These are phyloP conservation scores for Marchantia paleacea DNA, from an alignment of 225 moss, liverwort and hornwort species.

Conservation along the genomic window DNA sequence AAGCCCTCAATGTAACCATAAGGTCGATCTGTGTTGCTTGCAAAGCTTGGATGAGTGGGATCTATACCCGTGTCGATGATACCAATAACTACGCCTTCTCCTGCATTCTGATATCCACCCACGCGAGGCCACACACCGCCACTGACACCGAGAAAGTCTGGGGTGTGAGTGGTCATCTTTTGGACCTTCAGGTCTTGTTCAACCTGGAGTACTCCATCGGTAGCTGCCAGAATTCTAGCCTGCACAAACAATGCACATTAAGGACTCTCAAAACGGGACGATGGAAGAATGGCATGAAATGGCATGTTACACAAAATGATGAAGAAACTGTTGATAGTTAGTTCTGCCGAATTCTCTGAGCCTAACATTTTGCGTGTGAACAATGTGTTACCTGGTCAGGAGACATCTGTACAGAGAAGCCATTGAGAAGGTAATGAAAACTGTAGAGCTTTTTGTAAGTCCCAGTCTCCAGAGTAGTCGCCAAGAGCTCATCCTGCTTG, in stretches of 20 bases:
- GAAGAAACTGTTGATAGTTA: too few species aligned
- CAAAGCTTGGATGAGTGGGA: slow-evolving; percentile 70
- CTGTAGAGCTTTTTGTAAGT: slow-evolving; percentile 45
- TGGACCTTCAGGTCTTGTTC: slow-evolving; percentile 39
- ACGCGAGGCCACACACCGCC: slow-evolving; percentile 32
- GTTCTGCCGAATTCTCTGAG: too few species aligned
- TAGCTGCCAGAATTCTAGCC: slow-evolving; percentile 29
- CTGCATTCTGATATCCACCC: slow-evolving; percentile 38
- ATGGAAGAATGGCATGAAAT: neutral
- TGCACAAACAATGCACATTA: slow-evolving; percentile 1
- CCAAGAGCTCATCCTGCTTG: slow-evolving; percentile 33
- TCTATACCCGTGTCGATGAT: slow-evolving; percentile 50
- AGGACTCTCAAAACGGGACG: too few species aligned
- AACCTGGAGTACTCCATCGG: slow-evolving; percentile 35
- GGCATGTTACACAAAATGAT: too few species aligned
- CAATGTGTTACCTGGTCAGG: slow-evolving; percentile 37
- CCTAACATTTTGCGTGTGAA: too few species aligned
- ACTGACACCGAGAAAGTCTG: slow-evolving; percentile 45
- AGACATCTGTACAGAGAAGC: slow-evolving; percentile 37
- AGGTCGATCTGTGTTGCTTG: slow-evolving; percentile 19
- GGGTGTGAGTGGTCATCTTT: slow-evolving; percentile 53
- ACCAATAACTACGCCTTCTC: slow-evolving; percentile 47
- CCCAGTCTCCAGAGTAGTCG: slow-evolving; percentile 25
- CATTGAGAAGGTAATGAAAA: slow-evolving; percentile 47
- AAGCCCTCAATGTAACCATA: slow-evolving; percentile 24